A percentile compares a stretch with the other conserved stretches of the same genome.
Evolutionary conservation across 2,329 filamentous ascomycete genomes (phyloP).

Genomic region (Raffaelea arxii): DNA sequence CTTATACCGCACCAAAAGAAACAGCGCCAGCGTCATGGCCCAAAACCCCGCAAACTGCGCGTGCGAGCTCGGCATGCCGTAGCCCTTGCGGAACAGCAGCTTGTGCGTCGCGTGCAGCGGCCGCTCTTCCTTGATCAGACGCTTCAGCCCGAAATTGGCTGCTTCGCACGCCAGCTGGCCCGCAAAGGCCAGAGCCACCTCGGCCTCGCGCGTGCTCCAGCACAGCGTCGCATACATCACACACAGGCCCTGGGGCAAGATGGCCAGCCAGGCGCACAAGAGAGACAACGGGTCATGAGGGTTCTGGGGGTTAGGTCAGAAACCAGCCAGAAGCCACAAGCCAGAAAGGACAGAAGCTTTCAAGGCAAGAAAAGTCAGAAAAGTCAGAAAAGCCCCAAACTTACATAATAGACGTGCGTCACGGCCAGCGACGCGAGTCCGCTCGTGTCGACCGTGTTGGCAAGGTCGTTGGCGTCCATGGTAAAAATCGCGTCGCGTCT

Average conservation of each 20-base stretch:
- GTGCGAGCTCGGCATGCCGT: constrained; percentile 93
- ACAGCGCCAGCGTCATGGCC: constrained; percentile 72
- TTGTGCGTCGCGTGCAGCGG: constrained; percentile 74
- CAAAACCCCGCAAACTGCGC: constrained; percentile 94
- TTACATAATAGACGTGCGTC: constrained; percentile 92
- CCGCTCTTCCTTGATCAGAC: constrained; percentile 84
- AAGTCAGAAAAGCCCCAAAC: constrained; percentile 17
- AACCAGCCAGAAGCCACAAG: not conserved
- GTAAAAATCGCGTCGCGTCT: no score
- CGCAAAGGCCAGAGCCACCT: constrained; percentile 80
- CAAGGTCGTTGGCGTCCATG: no score
- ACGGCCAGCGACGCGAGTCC: constrained; percentile 82
- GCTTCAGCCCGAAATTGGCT: constrained; percentile 81
- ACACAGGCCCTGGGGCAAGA: constrained; percentile 84
- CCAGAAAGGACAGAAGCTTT: not conserved
- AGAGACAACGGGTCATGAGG: constrained; percentile 77
- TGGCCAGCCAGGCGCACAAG: constrained; percentile 84
- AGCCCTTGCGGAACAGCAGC: constrained; percentile 42
- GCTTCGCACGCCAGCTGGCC: constrained; percentile 90
- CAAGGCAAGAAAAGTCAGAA: not conserved
- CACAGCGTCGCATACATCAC: constrained; percentile 84
- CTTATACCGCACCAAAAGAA: constrained; percentile 71
- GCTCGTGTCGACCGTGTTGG: no score
- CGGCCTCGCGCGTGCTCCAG: constrained; percentile 83
- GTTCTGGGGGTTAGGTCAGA: constrained; percentile 45